Percentiles rank a stretch among this genome's conserved stretches.
phyloP scores from a whole-genome alignment of 352 stramenopile genomes.

The Globisporangium ultimum region DNA sequence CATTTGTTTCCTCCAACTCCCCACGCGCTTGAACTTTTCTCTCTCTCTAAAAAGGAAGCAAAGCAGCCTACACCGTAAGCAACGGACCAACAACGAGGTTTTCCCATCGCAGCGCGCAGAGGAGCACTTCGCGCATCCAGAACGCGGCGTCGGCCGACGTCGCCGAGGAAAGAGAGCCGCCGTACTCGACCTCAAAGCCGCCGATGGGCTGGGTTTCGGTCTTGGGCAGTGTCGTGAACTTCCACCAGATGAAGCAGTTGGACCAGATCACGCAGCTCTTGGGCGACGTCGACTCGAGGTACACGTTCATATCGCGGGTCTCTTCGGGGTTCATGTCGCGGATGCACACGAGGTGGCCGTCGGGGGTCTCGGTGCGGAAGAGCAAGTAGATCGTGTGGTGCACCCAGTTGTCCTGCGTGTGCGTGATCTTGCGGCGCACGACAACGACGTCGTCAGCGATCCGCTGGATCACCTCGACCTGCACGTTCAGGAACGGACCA shows the following conservation, averaged over 20 bases:
- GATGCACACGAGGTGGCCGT: slow-evolving; percentile 67
- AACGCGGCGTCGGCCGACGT: slow-evolving; percentile 41
- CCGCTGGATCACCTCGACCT: slow-evolving; percentile 52
- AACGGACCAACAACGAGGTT: slow-evolving; percentile 50
- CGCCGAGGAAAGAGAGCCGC: slow-evolving; percentile 38
- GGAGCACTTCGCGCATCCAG: slow-evolving; percentile 57
- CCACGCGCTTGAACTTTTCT: slow-evolving; percentile 2
- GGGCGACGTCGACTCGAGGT: slow-evolving; percentile 11
- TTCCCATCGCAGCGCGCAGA: slow-evolving; percentile 50
- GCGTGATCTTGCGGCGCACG: slow-evolving; percentile 51
- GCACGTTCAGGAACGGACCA: slow-evolving; percentile 41
- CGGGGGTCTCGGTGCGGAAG: slow-evolving; percentile 61
- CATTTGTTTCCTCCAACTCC: background rate
- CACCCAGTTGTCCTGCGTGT: slow-evolving; percentile 50
- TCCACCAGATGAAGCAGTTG: slow-evolving; percentile 67
- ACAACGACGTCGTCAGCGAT: slow-evolving; percentile 51
- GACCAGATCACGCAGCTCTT: slow-evolving; percentile 48
- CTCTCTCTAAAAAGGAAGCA: background rate
- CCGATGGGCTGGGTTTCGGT: slow-evolving; percentile 12
- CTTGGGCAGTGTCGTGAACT: slow-evolving; percentile 46
- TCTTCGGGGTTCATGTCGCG: slow-evolving; percentile 53
- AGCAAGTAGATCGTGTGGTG: slow-evolving; percentile 71
- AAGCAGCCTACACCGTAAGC: slow-evolving; percentile 31
- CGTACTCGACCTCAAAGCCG: slow-evolving; percentile 60
- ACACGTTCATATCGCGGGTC: slow-evolving; percentile 27